phyloP scores from a whole-genome alignment of 768 basidiomycete species.

The Boletus huronensis region DNA sequence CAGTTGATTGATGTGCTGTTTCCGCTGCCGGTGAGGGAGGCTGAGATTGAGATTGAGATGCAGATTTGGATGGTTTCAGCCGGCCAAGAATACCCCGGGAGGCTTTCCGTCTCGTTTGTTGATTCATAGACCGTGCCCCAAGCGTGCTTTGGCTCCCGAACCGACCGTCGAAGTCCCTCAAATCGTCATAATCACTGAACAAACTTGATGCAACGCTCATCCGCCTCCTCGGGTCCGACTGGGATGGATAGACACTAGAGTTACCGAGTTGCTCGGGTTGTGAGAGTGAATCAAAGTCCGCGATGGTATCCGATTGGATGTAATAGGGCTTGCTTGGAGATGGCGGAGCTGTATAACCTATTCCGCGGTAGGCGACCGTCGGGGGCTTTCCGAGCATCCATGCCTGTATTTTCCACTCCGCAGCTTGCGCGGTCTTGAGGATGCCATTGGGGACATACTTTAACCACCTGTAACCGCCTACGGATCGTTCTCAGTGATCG shows the following conservation, averaged over 20 bases:
- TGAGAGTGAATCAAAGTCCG: constrained; percentile 17
- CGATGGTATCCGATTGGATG: constrained; percentile 17
- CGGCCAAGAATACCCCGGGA: constrained; percentile 68
- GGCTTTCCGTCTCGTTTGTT: constrained; percentile 50
- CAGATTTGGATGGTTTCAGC: constrained; percentile 45
- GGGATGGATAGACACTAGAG: constrained; percentile 27
- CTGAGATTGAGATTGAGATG: constrained; percentile 41
- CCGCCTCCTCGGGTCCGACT: constrained; percentile 45
- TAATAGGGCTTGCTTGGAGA: constrained; percentile 32
- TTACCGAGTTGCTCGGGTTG: constrained; percentile 21
- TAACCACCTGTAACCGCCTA: constrained; percentile 91
- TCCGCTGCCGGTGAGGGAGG: constrained; percentile 45
- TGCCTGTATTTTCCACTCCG: constrained; percentile 95
- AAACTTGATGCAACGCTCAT: constrained; percentile 69
- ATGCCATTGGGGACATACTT: constrained; percentile 94
- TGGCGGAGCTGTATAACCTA: constrained; percentile 65
- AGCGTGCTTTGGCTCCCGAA: constrained; percentile 81
- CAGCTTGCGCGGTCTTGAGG: constrained; percentile 91
- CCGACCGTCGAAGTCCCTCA: constrained; percentile 81
- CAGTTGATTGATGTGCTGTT: constrained; percentile 27
- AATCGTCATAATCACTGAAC: constrained; percentile 86
- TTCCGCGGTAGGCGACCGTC: constrained; percentile 76
- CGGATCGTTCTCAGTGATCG: constrained; percentile 12
- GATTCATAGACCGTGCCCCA: constrained; percentile 40
- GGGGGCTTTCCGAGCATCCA: constrained; percentile 98